A percentile compares a stretch with the other conserved stretches of the same genome.
Conservation (phyloP, 371 early-diverging fungal genomes). For the Massospora cicadina region DNA sequence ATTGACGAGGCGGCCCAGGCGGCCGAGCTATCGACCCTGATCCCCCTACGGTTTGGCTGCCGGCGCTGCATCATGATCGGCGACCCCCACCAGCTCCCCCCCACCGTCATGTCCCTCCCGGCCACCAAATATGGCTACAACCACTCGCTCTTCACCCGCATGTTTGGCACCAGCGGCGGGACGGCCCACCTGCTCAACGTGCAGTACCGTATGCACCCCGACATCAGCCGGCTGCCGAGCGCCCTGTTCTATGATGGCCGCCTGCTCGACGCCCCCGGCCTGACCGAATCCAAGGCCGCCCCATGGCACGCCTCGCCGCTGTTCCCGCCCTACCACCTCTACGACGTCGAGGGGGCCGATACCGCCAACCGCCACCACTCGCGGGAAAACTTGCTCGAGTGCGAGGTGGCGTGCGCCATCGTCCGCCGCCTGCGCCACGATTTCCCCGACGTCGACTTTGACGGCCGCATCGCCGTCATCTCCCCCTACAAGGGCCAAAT, state of each 20-base stretch:
- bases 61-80: constrained; percentile 85
- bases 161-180: constrained; percentile 40
- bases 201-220: constrained; percentile 96
- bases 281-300: constrained; percentile 37
- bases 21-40: constrained; percentile 74
- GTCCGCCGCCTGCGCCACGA: constrained; percentile 35
- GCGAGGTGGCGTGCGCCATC: constrained; percentile 47
- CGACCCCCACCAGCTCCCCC: constrained; percentile 94
- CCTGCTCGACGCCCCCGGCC: constrained; percentile 56
- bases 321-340: constrained; percentile 64
- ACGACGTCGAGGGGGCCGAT: constrained; percentile 61
- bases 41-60: constrained; percentile 76
- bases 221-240: constrained; percentile 71
- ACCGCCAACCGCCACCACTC: constrained; percentile 43
- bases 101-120: constrained; percentile 65
- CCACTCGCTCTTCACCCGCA: constrained; percentile 72
- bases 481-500: constrained; percentile 86
- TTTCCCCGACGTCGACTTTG: constrained; percentile 43
- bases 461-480: constrained; percentile 64
- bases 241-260: constrained; percentile 60
- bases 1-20: constrained; percentile 98
- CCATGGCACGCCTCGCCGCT: constrained; percentile 50
- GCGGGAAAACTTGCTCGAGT: constrained; percentile 65
- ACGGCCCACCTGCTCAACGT: constrained; percentile 64
- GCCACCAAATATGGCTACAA: constrained; percentile 66